Evolutionary conservation across 768 basidiomycete genomes (phyloP), one percentile per base, ranked within the genome.

Genomic region (Podaxis sp.): DNA sequence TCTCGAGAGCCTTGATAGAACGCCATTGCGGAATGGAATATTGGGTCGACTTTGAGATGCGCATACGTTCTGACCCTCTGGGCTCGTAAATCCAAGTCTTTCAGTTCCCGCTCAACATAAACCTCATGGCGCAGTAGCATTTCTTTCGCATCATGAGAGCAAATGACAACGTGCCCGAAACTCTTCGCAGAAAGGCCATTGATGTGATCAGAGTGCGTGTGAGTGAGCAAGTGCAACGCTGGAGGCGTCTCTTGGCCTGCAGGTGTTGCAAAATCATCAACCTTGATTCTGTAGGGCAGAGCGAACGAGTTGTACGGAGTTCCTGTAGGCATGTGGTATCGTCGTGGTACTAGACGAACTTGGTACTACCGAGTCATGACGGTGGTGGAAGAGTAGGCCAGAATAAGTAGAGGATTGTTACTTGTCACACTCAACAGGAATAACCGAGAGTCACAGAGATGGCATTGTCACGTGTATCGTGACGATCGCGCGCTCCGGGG

Each of bases 151-250:
- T 95, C 91, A 4, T 78, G 74, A 0, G 95, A 93, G 74, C 94
- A 96, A 60, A 91, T 74, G 8, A 97, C 85, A 2, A 77, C 79
- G 48, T 86, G 84, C 2, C 83, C 86, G 69, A 96, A 95, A 0
- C 87, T 88, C 62, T 87, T 85, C 24, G 90, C 84, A 20, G 87
- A 81, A 28, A 97, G 81, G 3, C 96, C 95, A 48, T 75, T 76
- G 57, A 94, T 81, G 70, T 97, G 95, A 74, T 96, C 95, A 0
- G 94, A 83, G 75, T 96, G 96, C 0, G 94, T 91, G 71, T 97
- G 95, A 0, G 90, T 87, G 58, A 97, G 83, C n/a, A 97, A 83
- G 71, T 93, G 85, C 11, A 95, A 79, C 4, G 81, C 74, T 4
- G 82, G 78, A 8, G 76, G 60, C 0, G 74, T 68, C 63, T 79